A percentile compares a stretch with the other conserved stretches of the same genome.
Conservation (phyloP, 176 grass and related monocot species). For the Miscanthus lutarioriparius region DNA sequence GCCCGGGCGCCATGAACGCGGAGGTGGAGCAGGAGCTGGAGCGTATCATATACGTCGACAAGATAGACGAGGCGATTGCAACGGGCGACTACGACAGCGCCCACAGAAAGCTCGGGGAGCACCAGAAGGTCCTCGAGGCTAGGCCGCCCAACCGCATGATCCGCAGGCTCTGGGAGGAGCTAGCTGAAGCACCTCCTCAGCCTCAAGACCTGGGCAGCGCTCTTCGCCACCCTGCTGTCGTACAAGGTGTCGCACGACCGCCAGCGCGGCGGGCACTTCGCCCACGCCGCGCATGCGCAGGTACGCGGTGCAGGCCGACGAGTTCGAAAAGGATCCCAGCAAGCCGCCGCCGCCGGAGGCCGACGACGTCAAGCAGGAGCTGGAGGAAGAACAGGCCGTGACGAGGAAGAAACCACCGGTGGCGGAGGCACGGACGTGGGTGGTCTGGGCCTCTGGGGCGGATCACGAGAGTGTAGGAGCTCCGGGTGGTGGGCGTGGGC, state of each 20-base stretch:
- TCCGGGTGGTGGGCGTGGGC: constrained; percentile 32
- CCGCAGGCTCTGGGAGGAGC: background rate
- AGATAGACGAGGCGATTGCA: background rate
- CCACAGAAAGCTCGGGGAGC: constrained; percentile 3
- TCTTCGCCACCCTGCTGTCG: background rate
- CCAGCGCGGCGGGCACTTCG: background rate
- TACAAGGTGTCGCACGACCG: background rate
- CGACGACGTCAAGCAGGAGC: background rate
- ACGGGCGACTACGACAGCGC: background rate
- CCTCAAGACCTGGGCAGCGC: background rate
- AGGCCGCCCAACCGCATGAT: constrained; percentile 3
- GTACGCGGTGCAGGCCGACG: background rate
- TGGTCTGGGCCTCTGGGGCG: background rate
- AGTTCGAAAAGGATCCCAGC: background rate
- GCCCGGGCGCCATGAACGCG: background rate
- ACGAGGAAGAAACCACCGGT: no score
- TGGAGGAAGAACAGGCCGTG: no score
- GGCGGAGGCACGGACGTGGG: background rate
- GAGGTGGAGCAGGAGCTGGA: constrained; percentile 15
- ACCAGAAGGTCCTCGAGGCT: background rate
- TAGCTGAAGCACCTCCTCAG: constrained; percentile 14
- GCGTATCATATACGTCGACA: background rate
- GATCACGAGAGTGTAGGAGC: background rate
- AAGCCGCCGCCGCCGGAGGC: background rate
- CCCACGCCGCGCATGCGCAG: background rate